Evolutionary conservation across 2,329 filamentous ascomycete genomes (phyloP).

Genomic region (Paecilomyces niveus): DNA sequence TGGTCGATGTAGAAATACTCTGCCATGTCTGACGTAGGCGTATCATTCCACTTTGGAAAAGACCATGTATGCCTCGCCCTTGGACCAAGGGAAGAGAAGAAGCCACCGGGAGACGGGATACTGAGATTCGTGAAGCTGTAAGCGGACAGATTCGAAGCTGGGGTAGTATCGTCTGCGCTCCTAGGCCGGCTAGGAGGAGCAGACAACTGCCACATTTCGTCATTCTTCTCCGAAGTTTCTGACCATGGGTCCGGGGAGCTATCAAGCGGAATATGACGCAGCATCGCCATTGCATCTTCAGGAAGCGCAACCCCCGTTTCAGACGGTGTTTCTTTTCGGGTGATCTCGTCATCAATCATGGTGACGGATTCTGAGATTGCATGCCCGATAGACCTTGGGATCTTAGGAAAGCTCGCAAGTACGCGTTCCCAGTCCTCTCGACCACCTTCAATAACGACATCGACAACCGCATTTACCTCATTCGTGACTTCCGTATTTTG

Average conservation of each 20-base stretch:
- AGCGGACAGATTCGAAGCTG: conserved; percentile 52
- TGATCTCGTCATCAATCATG: not conserved
- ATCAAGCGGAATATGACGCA: conserved; percentile 63
- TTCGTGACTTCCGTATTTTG: conserved; percentile 17
- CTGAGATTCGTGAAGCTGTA: conserved; percentile 73
- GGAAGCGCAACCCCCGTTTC: conserved; percentile 63
- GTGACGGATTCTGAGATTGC: not conserved
- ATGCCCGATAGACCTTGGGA: conserved; percentile 17
- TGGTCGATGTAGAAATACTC: conserved; percentile 85
- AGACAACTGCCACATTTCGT: conserved; percentile 59
- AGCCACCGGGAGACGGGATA: conserved; percentile 84
- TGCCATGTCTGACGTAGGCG: conserved; percentile 81
- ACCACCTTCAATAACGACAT: conserved; percentile 32
- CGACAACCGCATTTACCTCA: conserved; percentile 21
- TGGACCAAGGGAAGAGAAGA: conserved; percentile 78
- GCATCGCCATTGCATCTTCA: conserved; percentile 69
- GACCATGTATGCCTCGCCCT: conserved; percentile 78
- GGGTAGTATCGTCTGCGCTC: conserved; percentile 36
- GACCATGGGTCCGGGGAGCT: conserved; percentile 33
- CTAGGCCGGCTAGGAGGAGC: conserved; percentile 41
- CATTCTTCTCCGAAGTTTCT: conserved; percentile 41
- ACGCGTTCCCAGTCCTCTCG: conserved; percentile 54
- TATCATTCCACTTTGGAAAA: conserved; percentile 47
- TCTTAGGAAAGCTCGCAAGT: conserved; percentile 32
- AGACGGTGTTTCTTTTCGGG: conserved; percentile 18